phyloP scores from a whole-genome alignment of 768 basidiomycete genomes.

The Gloeophyllum trabeum region DNA sequence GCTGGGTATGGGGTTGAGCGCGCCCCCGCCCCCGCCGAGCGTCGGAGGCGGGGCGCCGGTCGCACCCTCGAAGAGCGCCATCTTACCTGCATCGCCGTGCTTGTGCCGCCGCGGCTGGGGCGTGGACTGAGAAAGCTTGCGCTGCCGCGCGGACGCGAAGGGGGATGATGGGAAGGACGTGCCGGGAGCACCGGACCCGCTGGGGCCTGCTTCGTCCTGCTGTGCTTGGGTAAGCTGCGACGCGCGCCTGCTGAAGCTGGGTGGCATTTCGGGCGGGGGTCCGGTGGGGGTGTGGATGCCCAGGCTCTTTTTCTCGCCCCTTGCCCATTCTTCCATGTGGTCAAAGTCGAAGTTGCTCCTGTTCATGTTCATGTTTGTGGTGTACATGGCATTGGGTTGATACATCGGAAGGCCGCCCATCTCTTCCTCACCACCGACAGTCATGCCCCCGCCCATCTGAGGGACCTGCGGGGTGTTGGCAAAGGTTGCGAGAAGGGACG shows the following conservation, averaged over 20 bases:
- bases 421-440: slow-evolving; percentile 9
- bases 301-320: slow-evolving; percentile 51
- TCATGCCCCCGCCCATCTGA: slow-evolving; percentile 6
- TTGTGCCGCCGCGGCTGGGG: slow-evolving; percentile 50
- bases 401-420: slow-evolving; percentile 55
- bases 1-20: slow-evolving; percentile 30
- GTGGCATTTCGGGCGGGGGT: slow-evolving; percentile 14
- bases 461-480: slow-evolving; percentile 7
- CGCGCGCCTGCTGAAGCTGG: slow-evolving; percentile 7
- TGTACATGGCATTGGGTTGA: slow-evolving; percentile 38
- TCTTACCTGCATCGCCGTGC: slow-evolving; percentile 65
- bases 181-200: slow-evolving; percentile 8
- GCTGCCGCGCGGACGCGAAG: slow-evolving; percentile 42
- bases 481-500: slow-evolving; percentile 29
- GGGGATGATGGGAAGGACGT: slow-evolving; percentile 10
- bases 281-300: slow-evolving; percentile 39
- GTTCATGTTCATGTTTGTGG: slow-evolving; percentile 6
- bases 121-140: slow-evolving; percentile 81
- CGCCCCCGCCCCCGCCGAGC: slow-evolving; percentile 27
- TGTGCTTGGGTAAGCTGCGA: slow-evolving; percentile 11
- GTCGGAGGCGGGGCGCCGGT: slow-evolving; percentile 36
- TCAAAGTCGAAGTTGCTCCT: slow-evolving; percentile 61
- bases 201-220: slow-evolving; percentile 7
- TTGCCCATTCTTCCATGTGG: slow-evolving; percentile 68
- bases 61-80: slow-evolving; percentile 75